Conservation (phyloP, 1,284 basidiomycete genomes). For the Chalciporus sp. region DNA sequence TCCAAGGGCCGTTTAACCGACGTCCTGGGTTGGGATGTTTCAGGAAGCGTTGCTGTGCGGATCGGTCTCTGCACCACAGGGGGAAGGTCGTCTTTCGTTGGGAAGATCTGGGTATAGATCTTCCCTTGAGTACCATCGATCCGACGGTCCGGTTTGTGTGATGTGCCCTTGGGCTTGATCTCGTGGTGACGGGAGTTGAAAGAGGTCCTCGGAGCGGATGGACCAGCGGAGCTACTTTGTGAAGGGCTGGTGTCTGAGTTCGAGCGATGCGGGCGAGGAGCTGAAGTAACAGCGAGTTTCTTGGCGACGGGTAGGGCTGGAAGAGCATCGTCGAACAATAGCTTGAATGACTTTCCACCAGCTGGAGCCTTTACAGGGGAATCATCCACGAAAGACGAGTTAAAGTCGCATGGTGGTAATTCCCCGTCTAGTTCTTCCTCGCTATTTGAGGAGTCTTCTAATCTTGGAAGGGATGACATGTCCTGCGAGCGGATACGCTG, state of each 20-base stretch:
- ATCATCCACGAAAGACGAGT: constrained; percentile 60
- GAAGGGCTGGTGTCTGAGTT: not conserved
- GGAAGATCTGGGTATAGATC: constrained; percentile 13
- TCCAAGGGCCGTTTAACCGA: constrained; percentile 29
- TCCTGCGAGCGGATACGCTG: constrained; percentile 44
- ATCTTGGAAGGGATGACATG: constrained; percentile 35
- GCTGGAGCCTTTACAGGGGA: constrained; percentile 66
- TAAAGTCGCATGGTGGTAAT: constrained; percentile 29
- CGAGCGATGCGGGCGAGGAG: not conserved
- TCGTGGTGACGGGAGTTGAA: constrained; percentile 1
- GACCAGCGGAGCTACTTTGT: not conserved
- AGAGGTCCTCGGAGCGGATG: not conserved
- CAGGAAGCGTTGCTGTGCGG: not conserved
- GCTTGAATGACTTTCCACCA: constrained; percentile 60
- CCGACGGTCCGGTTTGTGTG: constrained; percentile 3
- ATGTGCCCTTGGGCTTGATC: constrained; percentile 3
- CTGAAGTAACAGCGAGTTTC: constrained; percentile 7
- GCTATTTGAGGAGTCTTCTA: constrained; percentile 36
- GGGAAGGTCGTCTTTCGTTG: constrained; percentile 8
- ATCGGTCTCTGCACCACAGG: constrained; percentile 1
- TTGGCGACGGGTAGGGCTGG: constrained; percentile 29
- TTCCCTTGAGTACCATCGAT: constrained; percentile 5
- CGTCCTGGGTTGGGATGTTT: constrained; percentile 5
- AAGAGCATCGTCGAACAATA: constrained; percentile 63
- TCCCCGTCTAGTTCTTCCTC: constrained; percentile 42